phyloP scores from a whole-genome alignment of 73 alveolate genomes.

The Paramecium biaurelia region DNA sequence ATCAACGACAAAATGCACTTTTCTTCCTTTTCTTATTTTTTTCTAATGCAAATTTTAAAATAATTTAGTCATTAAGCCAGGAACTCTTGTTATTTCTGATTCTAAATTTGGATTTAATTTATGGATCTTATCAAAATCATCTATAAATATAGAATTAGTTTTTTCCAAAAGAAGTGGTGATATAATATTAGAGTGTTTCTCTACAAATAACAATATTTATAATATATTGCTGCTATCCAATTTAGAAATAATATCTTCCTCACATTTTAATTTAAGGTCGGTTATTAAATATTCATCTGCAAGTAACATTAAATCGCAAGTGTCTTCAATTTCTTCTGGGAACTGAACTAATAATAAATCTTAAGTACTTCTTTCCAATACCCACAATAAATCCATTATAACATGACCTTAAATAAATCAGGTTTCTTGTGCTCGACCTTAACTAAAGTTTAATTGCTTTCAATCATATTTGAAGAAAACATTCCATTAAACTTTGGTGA shows the following conservation, averaged over 20 bases:
- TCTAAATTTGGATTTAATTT: conserved; percentile 55
- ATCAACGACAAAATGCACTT: conserved; percentile 51
- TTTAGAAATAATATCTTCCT: conserved; percentile 64
- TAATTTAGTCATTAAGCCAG: conserved; percentile 64
- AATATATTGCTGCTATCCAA: conserved; percentile 43
- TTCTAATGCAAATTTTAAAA: conserved; percentile 30
- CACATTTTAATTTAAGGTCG: conserved; percentile 59
- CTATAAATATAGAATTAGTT: conserved; percentile 51
- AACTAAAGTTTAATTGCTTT: background rate
- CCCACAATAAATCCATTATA: conserved; percentile 64
- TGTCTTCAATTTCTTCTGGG: conserved; percentile 59
- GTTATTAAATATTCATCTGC: conserved; percentile 64
- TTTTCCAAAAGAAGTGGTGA: background rate
- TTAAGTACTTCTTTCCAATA: conserved; percentile 32
- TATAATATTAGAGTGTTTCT: conserved; percentile 25
- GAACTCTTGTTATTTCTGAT: conserved; percentile 53
- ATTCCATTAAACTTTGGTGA: conserved; percentile 63
- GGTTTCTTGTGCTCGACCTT: conserved; percentile 40
- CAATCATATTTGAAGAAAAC: conserved; percentile 52
- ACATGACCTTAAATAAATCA: conserved; percentile 47
- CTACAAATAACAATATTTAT: conserved; percentile 25
- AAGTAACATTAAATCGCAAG: conserved; percentile 53
- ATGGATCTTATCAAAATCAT: conserved; percentile 46
- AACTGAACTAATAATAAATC: background rate
- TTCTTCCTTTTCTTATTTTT: conserved; percentile 43